phyloP scores from a whole-genome alignment of 768 basidiomycete species.

The Filobasidium wieringae region DNA sequence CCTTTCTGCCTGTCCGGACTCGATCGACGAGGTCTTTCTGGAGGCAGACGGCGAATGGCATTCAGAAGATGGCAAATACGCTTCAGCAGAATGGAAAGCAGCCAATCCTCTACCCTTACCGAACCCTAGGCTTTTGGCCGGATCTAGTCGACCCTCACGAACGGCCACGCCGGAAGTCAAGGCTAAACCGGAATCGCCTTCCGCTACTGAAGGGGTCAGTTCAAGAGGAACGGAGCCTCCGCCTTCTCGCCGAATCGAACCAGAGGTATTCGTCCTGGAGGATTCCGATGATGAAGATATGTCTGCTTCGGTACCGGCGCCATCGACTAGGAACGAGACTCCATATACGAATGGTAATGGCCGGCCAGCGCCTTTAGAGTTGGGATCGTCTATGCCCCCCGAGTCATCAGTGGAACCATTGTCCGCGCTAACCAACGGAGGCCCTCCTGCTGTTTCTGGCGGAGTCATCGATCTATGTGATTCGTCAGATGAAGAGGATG shows the following conservation, averaged over 20 bases:
- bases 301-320: neutral
- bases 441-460: too few relatives aligned
- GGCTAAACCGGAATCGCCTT: neutral
- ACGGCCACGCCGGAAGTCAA: neutral
- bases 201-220: neutral
- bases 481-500: too few relatives aligned
- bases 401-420: too few relatives aligned
- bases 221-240: neutral
- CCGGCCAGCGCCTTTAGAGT: too few relatives aligned
- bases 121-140: neutral
- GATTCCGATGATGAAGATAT: neutral
- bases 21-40: slow-evolving; percentile 80
- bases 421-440: too few relatives aligned
- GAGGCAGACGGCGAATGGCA: slow-evolving; percentile 97
- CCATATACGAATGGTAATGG: too few relatives aligned
- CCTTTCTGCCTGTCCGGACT: slow-evolving; percentile 60
- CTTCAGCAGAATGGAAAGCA: slow-evolving; percentile 56
- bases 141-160: neutral
- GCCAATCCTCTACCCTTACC: neutral
- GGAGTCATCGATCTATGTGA: too few relatives aligned
- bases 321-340: too few relatives aligned
- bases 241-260: neutral
- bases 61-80: slow-evolving; percentile 73
- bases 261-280: neutral
- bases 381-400: too few relatives aligned